Base-by-base conservation (phyloP, 2,329 filamentous ascomycete species). In the Monilinia polystroma region DNA sequence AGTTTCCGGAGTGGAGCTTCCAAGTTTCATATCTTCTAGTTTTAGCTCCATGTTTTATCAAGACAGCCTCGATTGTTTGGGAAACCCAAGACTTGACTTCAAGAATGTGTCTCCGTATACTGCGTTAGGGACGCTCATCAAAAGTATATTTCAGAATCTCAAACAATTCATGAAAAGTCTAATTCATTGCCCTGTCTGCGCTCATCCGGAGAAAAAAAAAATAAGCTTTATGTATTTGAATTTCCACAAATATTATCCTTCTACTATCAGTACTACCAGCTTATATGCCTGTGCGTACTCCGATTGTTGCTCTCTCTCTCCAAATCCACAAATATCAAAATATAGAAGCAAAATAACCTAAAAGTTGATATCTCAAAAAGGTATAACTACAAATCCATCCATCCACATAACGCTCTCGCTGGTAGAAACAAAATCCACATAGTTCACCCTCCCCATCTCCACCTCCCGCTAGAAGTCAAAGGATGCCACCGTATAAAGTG, bases 371-470 rank as follows among this genome's bases (percentile, higher is more conserved):
- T 23, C 47, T 62, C 45, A 51, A 62, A 62, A 52, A 51, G 58
- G 58, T 62, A 62, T 62, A 62, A 62, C 58, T 41, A 51, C 32
- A 62, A 62, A 51, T 51, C 58, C 58, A 23, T 62, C 32, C 58
- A 38, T 62, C 32, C 58, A 38, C 58, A 51, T 26, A 38, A 62
- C 58, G 58, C 58, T 62, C 45, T 62, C 45, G 58, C 58, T 62
- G 32, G n/a, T 14, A 38, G 20, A 26, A 49, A 56, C 20, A 38
- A 38, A 41, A 14, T 38, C 43, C 29, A 20, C 23, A 10, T 41
- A 59, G 7, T 20, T 16, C 47, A 47, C 20, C 18, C 35, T 35
- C 32, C 56, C 43, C 56, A 8, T 47, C 18, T 59, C 58, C 45
- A 26, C 26, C 18, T 4, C 45, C 47, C 32, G 32, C 29, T 51